Conservation (phyloP, 179 eudicot species). For the Gypsophila paniculata region DNA sequence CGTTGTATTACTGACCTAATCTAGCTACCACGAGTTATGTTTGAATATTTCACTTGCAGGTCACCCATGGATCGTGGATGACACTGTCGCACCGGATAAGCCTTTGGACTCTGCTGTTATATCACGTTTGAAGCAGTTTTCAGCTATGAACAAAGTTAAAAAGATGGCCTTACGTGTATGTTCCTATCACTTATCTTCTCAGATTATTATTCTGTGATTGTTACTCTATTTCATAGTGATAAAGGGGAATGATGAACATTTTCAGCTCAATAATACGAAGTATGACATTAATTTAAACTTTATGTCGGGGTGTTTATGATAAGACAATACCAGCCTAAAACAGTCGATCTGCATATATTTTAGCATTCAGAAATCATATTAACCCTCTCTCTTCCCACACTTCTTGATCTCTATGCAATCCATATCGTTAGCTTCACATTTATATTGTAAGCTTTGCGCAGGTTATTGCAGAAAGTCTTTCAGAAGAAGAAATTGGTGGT, state of each 20-base stretch:
- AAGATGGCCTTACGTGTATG: conserved; percentile 95
- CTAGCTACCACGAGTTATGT: conserved; percentile 1
- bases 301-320: background rate
- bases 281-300: background rate
- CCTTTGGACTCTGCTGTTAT: conserved; percentile 92
- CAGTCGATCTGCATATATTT: too few species aligned
- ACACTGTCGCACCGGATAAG: conserved; percentile 79
- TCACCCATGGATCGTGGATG: conserved; percentile 97
- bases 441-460: conserved; percentile 26
- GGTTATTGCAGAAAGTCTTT: conserved; percentile 92
- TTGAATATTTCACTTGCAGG: conserved; percentile 40
- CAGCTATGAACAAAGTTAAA: conserved; percentile 95
- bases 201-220: background rate
- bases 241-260: background rate
- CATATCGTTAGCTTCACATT: conserved; percentile 5
- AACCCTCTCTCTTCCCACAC: background rate
- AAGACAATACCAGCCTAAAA: background rate
- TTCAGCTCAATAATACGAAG: background rate
- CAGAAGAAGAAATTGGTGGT: conserved; percentile 99
- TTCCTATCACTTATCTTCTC: conserved; percentile 12
- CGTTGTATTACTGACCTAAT: background rate
- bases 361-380: background rate
- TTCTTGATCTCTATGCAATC: conserved; percentile 8
- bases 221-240: background rate
- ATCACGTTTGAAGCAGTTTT: conserved; percentile 85